Evolutionary conservation across 192 early-diverging fungal genomes (phyloP).

Genomic region (Dimargaris cristalligena): DNA sequence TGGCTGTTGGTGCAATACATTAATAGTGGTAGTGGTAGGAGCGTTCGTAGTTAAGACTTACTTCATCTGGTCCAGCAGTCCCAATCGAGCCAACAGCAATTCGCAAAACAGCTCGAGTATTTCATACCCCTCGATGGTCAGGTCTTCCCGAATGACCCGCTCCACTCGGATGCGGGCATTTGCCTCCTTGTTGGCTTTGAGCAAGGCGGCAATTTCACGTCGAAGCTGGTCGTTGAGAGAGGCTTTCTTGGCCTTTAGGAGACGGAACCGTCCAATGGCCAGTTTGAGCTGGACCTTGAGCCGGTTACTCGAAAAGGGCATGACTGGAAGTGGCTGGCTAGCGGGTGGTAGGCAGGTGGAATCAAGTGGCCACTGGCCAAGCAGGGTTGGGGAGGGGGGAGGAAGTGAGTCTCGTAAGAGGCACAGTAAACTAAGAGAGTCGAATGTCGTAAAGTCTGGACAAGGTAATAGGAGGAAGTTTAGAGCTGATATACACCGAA

Average conservation of each 20-base stretch:
- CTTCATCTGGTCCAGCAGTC: constrained; percentile 68
- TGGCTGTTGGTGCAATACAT: too few relatives aligned
- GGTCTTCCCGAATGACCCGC: constrained; percentile 89
- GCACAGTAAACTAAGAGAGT: too few relatives aligned
- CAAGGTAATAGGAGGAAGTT: too few relatives aligned
- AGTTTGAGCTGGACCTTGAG: constrained; percentile 85
- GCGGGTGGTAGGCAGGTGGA: too few relatives aligned
- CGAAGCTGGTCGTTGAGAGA: constrained; percentile 53
- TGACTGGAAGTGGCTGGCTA: too few relatives aligned
- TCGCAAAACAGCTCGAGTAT: constrained; percentile 87
- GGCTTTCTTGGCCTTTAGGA: constrained; percentile 75
- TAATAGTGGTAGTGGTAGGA: too few relatives aligned
- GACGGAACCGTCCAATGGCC: constrained; percentile 67
- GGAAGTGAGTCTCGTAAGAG: too few relatives aligned
- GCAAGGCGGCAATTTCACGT: constrained; percentile 62
- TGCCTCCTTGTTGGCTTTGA: constrained; percentile 70
- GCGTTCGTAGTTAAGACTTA: too few relatives aligned
- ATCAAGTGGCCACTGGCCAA: too few relatives aligned
- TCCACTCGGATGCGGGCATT: constrained; percentile 80
- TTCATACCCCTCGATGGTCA: constrained; percentile 82
- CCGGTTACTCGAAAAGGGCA: constrained; percentile 13
- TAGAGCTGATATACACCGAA: too few relatives aligned
- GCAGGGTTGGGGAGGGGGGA: too few relatives aligned
- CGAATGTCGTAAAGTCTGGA: too few relatives aligned
- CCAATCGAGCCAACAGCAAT: constrained; percentile 69